A percentile compares a stretch with the other conserved stretches of the same genome.
phyloP scores from a whole-genome alignment of 345 rosid species.

The Hibiscus trionum region DNA sequence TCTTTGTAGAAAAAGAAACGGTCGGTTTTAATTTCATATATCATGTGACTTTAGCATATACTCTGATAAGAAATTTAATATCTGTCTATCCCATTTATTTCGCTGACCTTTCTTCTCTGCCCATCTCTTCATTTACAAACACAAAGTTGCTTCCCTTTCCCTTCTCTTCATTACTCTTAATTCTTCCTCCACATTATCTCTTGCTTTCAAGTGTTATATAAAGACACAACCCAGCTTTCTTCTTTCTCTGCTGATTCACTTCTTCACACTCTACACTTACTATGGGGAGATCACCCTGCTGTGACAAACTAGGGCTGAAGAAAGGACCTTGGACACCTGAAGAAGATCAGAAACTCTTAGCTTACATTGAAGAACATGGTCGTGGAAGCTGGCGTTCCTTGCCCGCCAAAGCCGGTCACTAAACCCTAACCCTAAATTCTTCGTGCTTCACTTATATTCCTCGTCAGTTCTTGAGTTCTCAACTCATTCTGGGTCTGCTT shows the following conservation, averaged over 20 bases:
- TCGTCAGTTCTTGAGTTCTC: too few species aligned
- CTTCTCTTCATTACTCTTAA: slow-evolving; percentile 11
- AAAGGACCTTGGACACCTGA: slow-evolving; percentile 98
- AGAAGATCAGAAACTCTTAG: slow-evolving; percentile 90
- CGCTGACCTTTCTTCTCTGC: slow-evolving; percentile 34
- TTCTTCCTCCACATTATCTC: slow-evolving; percentile 2
- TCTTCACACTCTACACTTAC: neutral
- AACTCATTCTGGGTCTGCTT: too few species aligned
- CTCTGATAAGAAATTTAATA: slow-evolving; percentile 17
- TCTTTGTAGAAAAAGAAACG: neutral
- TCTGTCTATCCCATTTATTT: slow-evolving; percentile 33
- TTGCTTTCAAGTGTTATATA: slow-evolving; percentile 11
- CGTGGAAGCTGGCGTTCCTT: slow-evolving; percentile 95
- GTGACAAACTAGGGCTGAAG: slow-evolving; percentile 83
- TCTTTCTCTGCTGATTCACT: slow-evolving; percentile 13
- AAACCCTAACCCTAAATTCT: neutral
- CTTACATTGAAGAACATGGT: slow-evolving; percentile 83
- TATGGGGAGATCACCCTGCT: slow-evolving; percentile 76
- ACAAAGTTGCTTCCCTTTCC: slow-evolving; percentile 12
- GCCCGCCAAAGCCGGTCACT: slow-evolving; percentile 77
- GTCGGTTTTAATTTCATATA: slow-evolving; percentile 12
- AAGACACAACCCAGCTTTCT: slow-evolving; percentile 12
- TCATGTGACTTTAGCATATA: slow-evolving; percentile 19
- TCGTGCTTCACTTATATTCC: neutral
- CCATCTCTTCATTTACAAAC: slow-evolving; percentile 28